Base-by-base conservation (phyloP, 805 yeast genomes). In the Pichia pseudocactophila region DNA sequence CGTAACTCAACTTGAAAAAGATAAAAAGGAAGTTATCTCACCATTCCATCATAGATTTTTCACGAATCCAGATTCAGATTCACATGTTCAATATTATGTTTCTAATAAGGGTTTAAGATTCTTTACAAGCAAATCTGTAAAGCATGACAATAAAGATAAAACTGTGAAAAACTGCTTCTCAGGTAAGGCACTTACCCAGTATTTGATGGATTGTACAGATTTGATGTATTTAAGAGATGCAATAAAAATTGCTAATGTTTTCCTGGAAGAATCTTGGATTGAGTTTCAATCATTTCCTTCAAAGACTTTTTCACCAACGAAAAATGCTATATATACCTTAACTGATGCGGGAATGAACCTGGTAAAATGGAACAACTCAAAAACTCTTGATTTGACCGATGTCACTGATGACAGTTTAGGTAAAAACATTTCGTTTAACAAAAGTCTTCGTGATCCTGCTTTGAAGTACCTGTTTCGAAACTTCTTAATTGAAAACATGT, bases 131-230 rank as follows among this genome's bases (percentile, higher is more conserved):
- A 69, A 68, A 43, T 26, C 40, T 4, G 31, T 53, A 13, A 43
- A 39, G 20, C 22, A 31, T 20, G 8, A 50, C 45, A 22, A 52
- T 42, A 12, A 37, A 27, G 41, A 50, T 52, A 6, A 69, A 71
- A 43, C 49, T 4, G 54, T 70, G 2, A 62, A 68, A n/a, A 70
- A 69, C 50, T 71, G 78, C 41, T 70, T 85, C 47, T 71, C 83
- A 2, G 94, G 96, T 0, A 82, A 82, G 51, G 82, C 92, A 0
- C 65, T 82, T 0, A 72, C 79, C 61, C 96, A 88, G 54, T 90
- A 96, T 95, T 54, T 90, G 7, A 70, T 82, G 76, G 97, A 90
- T 49, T 88, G 96, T 55, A 83, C 96, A 1, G 92, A 85, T 53
- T 66, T 80, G 1, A 57, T 78, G 50, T 69, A 69, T 40, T 55